Conservation (phyloP, 2,329 filamentous ascomycete species). For the Canariomyces notabilis region DNA sequence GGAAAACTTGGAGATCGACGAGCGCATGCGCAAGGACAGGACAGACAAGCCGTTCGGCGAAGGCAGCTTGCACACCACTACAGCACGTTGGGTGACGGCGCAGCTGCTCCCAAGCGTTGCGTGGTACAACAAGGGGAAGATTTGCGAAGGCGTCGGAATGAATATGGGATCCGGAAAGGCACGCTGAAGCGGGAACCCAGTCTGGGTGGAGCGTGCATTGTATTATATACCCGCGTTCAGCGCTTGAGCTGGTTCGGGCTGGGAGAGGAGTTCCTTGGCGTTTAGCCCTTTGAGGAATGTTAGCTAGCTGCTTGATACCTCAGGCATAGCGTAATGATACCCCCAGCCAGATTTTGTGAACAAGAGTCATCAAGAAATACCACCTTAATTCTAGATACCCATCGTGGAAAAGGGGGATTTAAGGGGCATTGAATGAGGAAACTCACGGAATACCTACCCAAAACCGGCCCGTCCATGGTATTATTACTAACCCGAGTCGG, state of each 20-base stretch:
- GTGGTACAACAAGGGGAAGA: slow-evolving; percentile 48
- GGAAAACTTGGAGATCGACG: slow-evolving; percentile 28
- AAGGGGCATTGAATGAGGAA: background rate
- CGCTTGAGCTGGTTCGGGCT: background rate
- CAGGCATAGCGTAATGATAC: background rate
- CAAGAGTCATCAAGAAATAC: too few relatives aligned
- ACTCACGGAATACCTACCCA: background rate
- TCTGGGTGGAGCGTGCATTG: background rate
- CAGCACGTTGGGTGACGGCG: slow-evolving; percentile 55
- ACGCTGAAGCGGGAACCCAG: background rate
- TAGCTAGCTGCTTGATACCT: background rate
- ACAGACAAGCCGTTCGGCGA: slow-evolving; percentile 49
- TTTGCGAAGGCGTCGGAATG: slow-evolving; percentile 44
- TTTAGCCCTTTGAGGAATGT: background rate
- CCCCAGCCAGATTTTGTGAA: background rate
- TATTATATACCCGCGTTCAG: background rate
- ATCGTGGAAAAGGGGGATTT: background rate
- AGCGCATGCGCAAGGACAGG: slow-evolving; percentile 38
- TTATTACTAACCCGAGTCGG: too few relatives aligned
- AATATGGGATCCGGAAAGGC: slow-evolving; percentile 10
- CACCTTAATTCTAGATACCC: too few relatives aligned
- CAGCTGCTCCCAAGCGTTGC: slow-evolving; percentile 44
- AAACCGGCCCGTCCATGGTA: too few relatives aligned
- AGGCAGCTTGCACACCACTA: slow-evolving; percentile 52
- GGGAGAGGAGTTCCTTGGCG: background rate